Evolutionary conservation across 2,329 filamentous ascomycete genomes (phyloP).

Genomic region (Trichoderma atroviride): DNA sequence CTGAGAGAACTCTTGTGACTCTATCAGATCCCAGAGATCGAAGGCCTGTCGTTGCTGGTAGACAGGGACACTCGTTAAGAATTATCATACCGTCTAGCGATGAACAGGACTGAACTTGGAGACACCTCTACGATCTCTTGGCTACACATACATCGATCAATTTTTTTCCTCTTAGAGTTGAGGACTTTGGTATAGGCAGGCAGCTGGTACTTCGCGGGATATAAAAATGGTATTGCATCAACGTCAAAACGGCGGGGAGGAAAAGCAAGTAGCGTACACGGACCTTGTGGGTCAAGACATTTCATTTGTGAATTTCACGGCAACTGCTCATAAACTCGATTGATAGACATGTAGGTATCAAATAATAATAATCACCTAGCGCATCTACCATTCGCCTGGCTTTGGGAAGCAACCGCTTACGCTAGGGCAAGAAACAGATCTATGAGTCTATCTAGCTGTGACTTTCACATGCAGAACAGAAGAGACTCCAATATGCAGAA

Average conservation of each 20-base stretch:
- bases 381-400: too few relatives aligned
- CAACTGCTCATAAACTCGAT: neutral
- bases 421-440: too few relatives aligned
- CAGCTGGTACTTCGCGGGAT: neutral
- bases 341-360: neutral
- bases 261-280: neutral
- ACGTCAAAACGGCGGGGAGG: neutral
- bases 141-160: neutral
- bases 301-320: neutral
- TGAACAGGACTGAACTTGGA: constrained; percentile 2
- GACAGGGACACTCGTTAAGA: constrained; percentile 3
- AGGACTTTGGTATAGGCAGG: neutral
- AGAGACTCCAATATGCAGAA: too few relatives aligned
- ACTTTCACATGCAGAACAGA: too few relatives aligned
- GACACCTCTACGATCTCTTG: neutral
- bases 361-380: neutral
- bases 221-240: neutral
- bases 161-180: neutral
- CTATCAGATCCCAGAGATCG: constrained; percentile 9
- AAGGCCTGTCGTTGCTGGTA: neutral
- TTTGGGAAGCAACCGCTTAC: too few relatives aligned
- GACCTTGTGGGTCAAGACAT: neutral
- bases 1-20: neutral
- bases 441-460: too few relatives aligned
- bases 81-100: constrained; percentile 4